Evolutionary conservation across 2,329 filamentous ascomycete genomes (phyloP).

Genomic region (Apiospora aurea): DNA sequence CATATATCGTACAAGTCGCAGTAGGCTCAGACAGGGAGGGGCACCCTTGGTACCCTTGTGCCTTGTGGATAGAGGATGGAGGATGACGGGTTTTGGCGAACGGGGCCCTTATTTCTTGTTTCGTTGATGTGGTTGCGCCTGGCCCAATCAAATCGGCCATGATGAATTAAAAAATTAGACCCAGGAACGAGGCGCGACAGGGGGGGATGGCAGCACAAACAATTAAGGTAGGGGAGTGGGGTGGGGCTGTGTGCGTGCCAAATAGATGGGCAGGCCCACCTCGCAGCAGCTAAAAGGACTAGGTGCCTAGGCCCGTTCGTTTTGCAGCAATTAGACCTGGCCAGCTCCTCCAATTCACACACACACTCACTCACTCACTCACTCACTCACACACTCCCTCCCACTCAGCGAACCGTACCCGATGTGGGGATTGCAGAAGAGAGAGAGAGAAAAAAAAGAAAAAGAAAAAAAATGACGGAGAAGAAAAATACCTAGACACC

Average conservation of each 20-base stretch:
- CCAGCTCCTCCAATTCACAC: not conserved
- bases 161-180: conserved; percentile 19
- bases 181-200: conserved; percentile 11
- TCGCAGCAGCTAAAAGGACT: not conserved
- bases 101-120: conserved; percentile 5
- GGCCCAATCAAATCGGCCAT: conserved; percentile 17
- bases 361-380: not conserved
- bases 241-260: conserved; percentile 5
- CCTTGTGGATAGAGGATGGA: conserved; percentile 9
- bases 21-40: conserved; percentile 14
- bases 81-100: not conserved
- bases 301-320: not conserved
- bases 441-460: no score
- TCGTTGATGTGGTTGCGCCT: conserved; percentile 13
- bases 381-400: not conserved
- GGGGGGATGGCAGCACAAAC: not conserved
- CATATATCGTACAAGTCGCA: conserved; percentile 19
- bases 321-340: not conserved
- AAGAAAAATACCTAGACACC: not conserved
- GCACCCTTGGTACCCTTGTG: not conserved
- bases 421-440: conserved; percentile 8
- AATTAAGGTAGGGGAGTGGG: not conserved
- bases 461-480: not conserved
- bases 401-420: not conserved
- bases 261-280: not conserved